These are phyloP conservation scores for Pterocarpus macrocarpus DNA, from an alignment of 306 rosid species.

Conservation along the genomic window DNA sequence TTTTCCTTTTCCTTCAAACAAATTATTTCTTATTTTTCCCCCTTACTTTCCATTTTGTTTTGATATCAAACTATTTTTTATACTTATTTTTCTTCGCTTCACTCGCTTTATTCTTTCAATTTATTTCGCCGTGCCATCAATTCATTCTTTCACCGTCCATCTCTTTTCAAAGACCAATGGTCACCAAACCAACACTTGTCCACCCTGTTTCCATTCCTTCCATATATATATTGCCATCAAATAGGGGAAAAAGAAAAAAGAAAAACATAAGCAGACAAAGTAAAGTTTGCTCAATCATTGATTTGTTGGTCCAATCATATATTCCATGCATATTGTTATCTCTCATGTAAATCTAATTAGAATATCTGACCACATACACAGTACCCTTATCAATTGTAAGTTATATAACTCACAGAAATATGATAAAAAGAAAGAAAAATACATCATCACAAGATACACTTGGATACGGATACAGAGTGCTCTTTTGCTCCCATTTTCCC, in stretches of 20 bases:
- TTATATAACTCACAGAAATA: constrained; percentile 7
- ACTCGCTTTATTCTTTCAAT: background rate
- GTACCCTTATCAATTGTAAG: background rate
- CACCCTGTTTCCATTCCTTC: background rate
- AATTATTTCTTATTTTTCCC: background rate
- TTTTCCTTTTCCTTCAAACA: background rate
- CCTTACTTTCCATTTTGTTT: background rate
- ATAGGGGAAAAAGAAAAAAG: background rate
- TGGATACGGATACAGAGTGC: constrained; percentile 18
- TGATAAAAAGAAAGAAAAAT: constrained; percentile 23
- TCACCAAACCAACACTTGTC: constrained; percentile 23
- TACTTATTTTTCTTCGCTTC: background rate
- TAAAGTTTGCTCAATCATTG: constrained; percentile 30
- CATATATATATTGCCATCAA: background rate
- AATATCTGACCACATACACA: constrained; percentile 5
- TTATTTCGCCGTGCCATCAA: background rate
- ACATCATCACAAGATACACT: constrained; percentile 43
- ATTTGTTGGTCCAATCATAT: constrained; percentile 29
- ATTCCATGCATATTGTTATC: background rate
- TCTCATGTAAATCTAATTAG: background rate
- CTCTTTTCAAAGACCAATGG: background rate
- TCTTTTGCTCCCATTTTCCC: background rate
- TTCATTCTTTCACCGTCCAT: constrained; percentile 3
- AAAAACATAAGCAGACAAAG: background rate
- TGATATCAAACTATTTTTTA: background rate